Evolutionary conservation across 1,284 basidiomycete species (phyloP), one percentile per base, ranked within the genome.

Genomic region (Athelia psychrophila): DNA sequence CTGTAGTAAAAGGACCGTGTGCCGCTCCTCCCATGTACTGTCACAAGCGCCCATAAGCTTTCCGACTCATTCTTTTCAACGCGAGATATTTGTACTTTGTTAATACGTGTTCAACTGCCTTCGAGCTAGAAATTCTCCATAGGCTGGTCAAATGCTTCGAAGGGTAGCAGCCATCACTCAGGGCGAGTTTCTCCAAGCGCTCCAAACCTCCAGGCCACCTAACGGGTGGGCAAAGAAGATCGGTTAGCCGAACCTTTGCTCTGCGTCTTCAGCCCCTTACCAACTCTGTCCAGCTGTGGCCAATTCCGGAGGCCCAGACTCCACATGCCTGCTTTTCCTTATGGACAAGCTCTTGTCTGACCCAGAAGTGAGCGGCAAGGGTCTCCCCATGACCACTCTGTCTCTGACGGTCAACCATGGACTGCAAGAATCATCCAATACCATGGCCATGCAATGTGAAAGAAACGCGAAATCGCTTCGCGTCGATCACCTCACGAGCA

Each of bases 261-360:
- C 16, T 44, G 16, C 38, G 24, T 32, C 47, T 27, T 36, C 20
- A 18, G 10, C n/a, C 2, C 16, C 18, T 0, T 47, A 42, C 1
- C 13, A 19, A 51, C 10, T 18, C 36, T 47, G 48, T 56, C 30
- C 54, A 89, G 89, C 78, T 33, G 77, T 91, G 23, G 89, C 84
- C 20, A 84, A 84, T 61, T 92, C 90, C 18, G 89, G 86, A 12
- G 90, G 90, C 2, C 80, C 88, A 12, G 89, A 92, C 64, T 92
- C 89, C 4, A 83, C 84, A 1, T 88, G 85, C 62, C 73, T 92
- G 3, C 72, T 91, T 10, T 88, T 81, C 60, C 77, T 91, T 10
- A 68, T 91, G 25, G 60, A 77, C 40, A 71, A 69, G 24, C 65
- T 76, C 32, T 55, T 79, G 36, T 60, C 62, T 9, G 60, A 65